phyloP scores from a whole-genome alignment of 2,329 filamentous ascomycete species.

The Biscogniauxia marginata region DNA sequence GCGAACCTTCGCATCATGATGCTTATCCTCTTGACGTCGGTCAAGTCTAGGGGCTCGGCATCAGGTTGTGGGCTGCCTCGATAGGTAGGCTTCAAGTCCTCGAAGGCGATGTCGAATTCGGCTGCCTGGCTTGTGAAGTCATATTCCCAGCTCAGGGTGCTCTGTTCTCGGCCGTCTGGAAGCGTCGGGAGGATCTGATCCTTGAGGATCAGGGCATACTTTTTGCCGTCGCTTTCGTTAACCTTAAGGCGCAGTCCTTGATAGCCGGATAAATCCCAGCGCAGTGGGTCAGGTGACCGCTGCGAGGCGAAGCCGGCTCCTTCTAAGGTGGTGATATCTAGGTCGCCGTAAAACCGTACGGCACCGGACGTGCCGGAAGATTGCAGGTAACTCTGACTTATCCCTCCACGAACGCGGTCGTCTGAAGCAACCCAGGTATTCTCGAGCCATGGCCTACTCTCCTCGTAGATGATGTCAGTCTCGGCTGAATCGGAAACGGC shows the following conservation, averaged over 20 bases:
- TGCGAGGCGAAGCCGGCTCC: slow-evolving; percentile 83
- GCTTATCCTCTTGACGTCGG: slow-evolving; percentile 63
- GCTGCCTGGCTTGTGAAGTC: slow-evolving; percentile 52
- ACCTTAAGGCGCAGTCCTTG: slow-evolving; percentile 60
- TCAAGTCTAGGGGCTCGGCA: slow-evolving; percentile 56
- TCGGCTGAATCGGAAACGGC: neutral
- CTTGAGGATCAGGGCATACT: slow-evolving; percentile 74
- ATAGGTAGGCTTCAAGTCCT: slow-evolving; percentile 68
- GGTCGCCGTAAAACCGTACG: slow-evolving; percentile 65
- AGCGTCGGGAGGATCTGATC: slow-evolving; percentile 59
- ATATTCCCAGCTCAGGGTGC: slow-evolving; percentile 71
- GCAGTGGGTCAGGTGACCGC: slow-evolving; percentile 58
- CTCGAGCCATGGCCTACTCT: slow-evolving; percentile 55
- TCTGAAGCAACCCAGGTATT: slow-evolving; percentile 68
- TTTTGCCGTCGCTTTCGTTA: slow-evolving; percentile 57
- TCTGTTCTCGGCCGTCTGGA: slow-evolving; percentile 67
- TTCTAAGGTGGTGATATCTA: slow-evolving; percentile 73
- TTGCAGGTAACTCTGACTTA: slow-evolving; percentile 55
- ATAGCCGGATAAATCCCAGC: slow-evolving; percentile 64
- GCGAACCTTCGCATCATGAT: slow-evolving; percentile 79
- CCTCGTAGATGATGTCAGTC: too few species aligned
- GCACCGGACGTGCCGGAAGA: slow-evolving; percentile 15
- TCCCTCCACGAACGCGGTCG: slow-evolving; percentile 75
- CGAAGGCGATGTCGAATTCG: slow-evolving; percentile 60
- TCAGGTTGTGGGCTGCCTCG: slow-evolving; percentile 64